Conservation (phyloP, 345 rosid species). For the Eucalyptus pauciflora region DNA sequence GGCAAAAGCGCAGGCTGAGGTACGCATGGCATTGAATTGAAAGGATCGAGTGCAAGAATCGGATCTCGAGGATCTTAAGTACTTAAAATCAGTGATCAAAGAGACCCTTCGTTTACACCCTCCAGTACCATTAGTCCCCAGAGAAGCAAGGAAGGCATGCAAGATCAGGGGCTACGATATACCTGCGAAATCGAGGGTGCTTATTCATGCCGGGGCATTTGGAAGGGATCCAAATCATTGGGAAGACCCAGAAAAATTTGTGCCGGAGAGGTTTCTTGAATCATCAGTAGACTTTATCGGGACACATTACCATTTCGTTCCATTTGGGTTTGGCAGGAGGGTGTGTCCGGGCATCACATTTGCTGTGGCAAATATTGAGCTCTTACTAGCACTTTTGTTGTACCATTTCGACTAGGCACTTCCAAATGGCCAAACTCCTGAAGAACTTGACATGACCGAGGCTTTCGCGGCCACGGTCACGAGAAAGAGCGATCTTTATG, state of each 20-base stretch:
- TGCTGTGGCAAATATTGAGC: neutral
- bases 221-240: constrained; percentile 1
- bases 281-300: neutral
- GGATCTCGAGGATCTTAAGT: neutral
- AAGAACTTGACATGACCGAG: neutral
- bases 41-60: neutral
- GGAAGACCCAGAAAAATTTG: neutral
- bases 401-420: neutral
- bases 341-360: constrained; percentile 1
- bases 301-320: neutral
- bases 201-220: neutral
- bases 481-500: neutral
- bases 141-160: constrained; percentile 1
- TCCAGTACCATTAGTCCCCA: constrained; percentile 5
- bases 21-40: neutral
- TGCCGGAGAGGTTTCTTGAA: neutral
- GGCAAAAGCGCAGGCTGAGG: constrained; percentile 9
- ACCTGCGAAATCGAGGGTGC: neutral
- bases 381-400: neutral
- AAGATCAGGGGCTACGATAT: constrained; percentile 10
- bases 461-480: neutral
- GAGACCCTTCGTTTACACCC: constrained; percentile 16
- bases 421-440: neutral
- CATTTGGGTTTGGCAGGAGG: constrained; percentile 5
- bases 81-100: constrained; percentile 9